Percentiles rank a stretch among this genome's conserved stretches.
Evolutionary conservation across 805 yeast genomes (phyloP).

Genomic region (Kodamaea kakaduensis): DNA sequence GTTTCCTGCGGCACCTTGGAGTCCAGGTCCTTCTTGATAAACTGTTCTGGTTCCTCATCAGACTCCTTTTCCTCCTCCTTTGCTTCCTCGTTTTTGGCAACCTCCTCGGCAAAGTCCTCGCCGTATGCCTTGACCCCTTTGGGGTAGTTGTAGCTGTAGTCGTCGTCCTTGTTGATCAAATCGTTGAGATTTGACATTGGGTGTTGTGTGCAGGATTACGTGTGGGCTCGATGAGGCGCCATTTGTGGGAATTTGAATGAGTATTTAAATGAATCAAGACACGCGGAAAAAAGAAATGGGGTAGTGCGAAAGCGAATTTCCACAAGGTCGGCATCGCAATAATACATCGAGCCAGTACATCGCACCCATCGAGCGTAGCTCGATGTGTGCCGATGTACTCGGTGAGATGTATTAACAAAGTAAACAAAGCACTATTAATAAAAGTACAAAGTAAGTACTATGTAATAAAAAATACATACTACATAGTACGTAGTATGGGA

Average conservation of each 20-base stretch:
- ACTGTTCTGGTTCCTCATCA: neutral
- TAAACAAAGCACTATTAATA: too few relatives aligned
- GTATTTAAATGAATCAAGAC: slow-evolving; percentile 10
- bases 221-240: slow-evolving; percentile 1
- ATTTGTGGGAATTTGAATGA: slow-evolving; percentile 8
- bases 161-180: slow-evolving; percentile 24
- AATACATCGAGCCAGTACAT: too few relatives aligned
- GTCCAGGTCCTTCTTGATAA: neutral
- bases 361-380: too few relatives aligned
- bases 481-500: too few relatives aligned
- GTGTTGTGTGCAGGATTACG: slow-evolving; percentile 5
- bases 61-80: slow-evolving; percentile 2
- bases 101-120: slow-evolving; percentile 8
- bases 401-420: too few relatives aligned
- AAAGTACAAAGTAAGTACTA: too few relatives aligned
- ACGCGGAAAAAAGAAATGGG: slow-evolving; percentile 6
- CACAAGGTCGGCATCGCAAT: too few relatives aligned
- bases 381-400: too few relatives aligned
- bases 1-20: slow-evolving; percentile 28
- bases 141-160: slow-evolving; percentile 14
- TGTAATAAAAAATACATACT: too few relatives aligned
- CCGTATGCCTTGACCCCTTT: slow-evolving; percentile 7
- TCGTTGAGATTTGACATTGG: slow-evolving; percentile 25
- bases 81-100: slow-evolving; percentile 6
- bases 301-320: slow-evolving; percentile 4